Base-by-base conservation (phyloP, 2,329 filamentous ascomycete genomes). In the Colletotrichum sp. region DNA sequence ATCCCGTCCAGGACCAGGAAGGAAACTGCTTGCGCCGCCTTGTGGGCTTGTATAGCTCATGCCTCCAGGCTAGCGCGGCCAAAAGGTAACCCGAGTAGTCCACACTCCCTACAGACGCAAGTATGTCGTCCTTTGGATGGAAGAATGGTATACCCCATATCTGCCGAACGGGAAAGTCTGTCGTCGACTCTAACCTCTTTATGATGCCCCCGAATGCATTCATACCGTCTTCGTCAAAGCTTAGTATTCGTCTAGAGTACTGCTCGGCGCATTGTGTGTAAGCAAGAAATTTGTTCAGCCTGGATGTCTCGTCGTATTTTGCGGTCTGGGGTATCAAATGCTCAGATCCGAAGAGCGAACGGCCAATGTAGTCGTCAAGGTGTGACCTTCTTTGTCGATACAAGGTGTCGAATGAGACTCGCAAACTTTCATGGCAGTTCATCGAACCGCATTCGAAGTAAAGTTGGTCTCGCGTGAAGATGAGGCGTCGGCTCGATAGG, bases 391-490 rank as follows among this genome's bases (percentile, higher is more conserved):
- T 36, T 34, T 70, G 48, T 8, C 56, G 67, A 25, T 62, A 62
- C 9, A 70, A 28, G 13, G 58, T n/a, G 13, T 70, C 67, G 36
- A 62, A 62, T 5, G 67, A 71, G 16, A 65, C 28, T 22, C 34
- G 60, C 60, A 66, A 48, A n/a, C 67, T 70, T n/a, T 73, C 70
- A 39, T 61, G 39, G 55, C 56, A 66, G 25, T 61, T 43, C 60
- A 66, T 74, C 9, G 43, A 58, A 32, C 60, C 71, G 75, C 81
- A 82, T 68, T 81, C 75, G 52, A 78, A 82, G 64, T 79, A 81
- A 22, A 80, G 71, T 68, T 82, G 79, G 28, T 78, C 55, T 8
- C 78, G 69, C 5, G 80, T 79, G 72, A 83, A 82, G 32, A 81
- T 68, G 18, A 83, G 65, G 32, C 77, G 69, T 32, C 80, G 78